These are phyloP conservation scores for Periconia sp. DNA, from an alignment of 2,329 filamentous ascomycete genomes.

Conservation along the genomic window DNA sequence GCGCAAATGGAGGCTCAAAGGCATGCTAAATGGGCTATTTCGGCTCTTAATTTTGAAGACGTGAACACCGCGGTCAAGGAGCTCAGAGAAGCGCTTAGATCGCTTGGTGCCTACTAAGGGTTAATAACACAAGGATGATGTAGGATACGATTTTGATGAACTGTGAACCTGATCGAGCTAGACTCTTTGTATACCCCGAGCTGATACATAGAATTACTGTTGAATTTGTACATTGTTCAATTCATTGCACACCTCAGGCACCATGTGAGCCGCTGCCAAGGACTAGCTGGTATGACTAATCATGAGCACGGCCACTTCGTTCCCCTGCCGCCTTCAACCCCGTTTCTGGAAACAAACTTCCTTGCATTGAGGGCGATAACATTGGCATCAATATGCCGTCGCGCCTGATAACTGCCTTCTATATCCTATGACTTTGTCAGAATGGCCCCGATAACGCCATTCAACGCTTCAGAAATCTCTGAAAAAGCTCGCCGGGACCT, in stretches of 20 bases:
- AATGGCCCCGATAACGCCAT: conserved; percentile 73
- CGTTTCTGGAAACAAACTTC: conserved; percentile 4
- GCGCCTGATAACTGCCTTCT: background rate
- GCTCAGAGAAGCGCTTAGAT: conserved; percentile 73
- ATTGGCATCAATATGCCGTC: conserved; percentile 10
- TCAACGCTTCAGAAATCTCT: conserved; percentile 77
- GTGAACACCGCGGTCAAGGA: conserved; percentile 88
- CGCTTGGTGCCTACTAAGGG: conserved; percentile 66
- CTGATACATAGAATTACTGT: conserved; percentile 16
- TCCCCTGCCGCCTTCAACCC: background rate
- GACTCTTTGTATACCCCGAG: conserved; percentile 22
- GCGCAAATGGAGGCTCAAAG: conserved; percentile 84
- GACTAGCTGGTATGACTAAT: too few relatives aligned
- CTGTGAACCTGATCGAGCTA: too few relatives aligned
- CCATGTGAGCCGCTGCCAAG: too few relatives aligned
- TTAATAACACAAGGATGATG: background rate
- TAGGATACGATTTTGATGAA: conserved; percentile 7
- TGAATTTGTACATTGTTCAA: background rate
- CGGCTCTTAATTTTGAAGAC: conserved; percentile 95
- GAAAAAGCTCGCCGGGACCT: conserved; percentile 88
- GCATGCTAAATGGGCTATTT: conserved; percentile 96
- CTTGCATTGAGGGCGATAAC: conserved; percentile 12
- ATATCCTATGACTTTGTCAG: conserved; percentile 4
- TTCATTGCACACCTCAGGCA: background rate
- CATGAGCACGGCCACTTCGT: conserved; percentile 5